Base-by-base conservation (phyloP, 208 protist species). In the Angomonas ambiguus region DNA sequence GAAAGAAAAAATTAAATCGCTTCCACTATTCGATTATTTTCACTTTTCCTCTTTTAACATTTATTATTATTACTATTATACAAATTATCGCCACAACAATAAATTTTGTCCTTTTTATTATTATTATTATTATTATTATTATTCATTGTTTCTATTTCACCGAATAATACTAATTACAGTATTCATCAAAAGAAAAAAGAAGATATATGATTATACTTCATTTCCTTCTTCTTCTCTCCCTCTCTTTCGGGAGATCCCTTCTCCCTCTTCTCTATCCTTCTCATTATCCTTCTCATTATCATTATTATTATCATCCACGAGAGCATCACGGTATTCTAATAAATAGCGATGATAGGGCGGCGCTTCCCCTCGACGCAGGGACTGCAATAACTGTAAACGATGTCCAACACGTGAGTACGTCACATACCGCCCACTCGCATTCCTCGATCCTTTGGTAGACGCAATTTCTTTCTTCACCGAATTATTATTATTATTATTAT, bases 61-160 rank as follows among this genome's bases (percentile, higher is more conserved):
- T 60, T 69, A 30, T 68, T 49, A 18, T 51, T 24, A 32, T 58
- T 32, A 30, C 65, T 48, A n/a, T n/a, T n/a, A n/a, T n/a, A n/a
- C n/a, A n/a, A n/a, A n/a, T n/a, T n/a, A n/a, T n/a, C n/a, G n/a
- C n/a, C n/a, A n/a, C n/a, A n/a, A n/a, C n/a, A n/a, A n/a, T n/a
- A n/a, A n/a, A n/a, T n/a, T n/a, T n/a, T n/a, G n/a, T n/a, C n/a
- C n/a, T n/a, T n/a, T n/a, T n/a, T n/a, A n/a, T n/a, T n/a, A n/a
- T n/a, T n/a, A n/a, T n/a, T n/a, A 27, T 22, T 56, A 56, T 56
- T 56, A 27, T 56, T 5, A 56, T 56, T 56, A 22, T 56, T 5
- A 56, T 56, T 45, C 38, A 45, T 48, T 48, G 11, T 48, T 48
- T 20, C 18, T 48, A 48, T n/a, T n/a, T n/a, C n/a, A n/a, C n/a